A percentile compares a stretch with the other conserved stretches of the same genome.
Conservation (phyloP, 257 asterid genomes). For the Solanum okadae region DNA sequence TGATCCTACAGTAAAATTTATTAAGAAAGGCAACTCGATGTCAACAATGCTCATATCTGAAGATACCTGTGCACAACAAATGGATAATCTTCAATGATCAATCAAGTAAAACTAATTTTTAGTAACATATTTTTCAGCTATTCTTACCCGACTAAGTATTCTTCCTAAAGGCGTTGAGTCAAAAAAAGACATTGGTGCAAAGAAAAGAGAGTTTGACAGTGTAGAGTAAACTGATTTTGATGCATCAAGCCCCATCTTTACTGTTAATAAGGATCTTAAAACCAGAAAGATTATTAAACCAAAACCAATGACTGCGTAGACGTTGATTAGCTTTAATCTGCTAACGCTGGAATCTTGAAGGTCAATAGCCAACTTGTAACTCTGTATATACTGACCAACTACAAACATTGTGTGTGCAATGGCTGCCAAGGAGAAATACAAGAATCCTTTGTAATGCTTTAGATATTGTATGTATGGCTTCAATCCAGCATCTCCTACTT, state of each 20-base stretch:
- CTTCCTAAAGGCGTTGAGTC: conserved; percentile 93
- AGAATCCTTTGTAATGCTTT: conserved; percentile 55
- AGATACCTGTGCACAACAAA: conserved; percentile 43
- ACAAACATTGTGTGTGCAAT: conserved; percentile 41
- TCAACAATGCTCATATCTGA: conserved; percentile 74
- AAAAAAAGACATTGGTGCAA: conserved; percentile 90
- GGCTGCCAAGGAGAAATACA: conserved; percentile 36
- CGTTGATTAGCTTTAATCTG: conserved; percentile 42
- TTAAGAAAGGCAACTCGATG: conserved; percentile 55
- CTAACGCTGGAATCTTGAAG: conserved; percentile 45
- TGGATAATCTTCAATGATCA: too few relatives aligned
- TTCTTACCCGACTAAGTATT: conserved; percentile 67
- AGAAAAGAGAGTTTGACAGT: conserved; percentile 54
- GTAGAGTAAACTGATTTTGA: conserved; percentile 55
- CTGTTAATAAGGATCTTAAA: conserved; percentile 36
- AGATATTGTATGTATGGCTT: conserved; percentile 62
- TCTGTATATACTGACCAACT: conserved; percentile 52
- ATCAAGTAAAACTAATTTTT: not conserved
- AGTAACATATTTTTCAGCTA: not conserved
- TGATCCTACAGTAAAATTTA: not conserved
- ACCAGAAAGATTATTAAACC: conserved; percentile 32
- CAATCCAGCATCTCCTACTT: conserved; percentile 71
- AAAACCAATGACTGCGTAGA: conserved; percentile 56
- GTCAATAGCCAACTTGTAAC: conserved; percentile 79
- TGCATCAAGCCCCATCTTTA: conserved; percentile 51